Evolutionary conservation across 306 rosid species (phyloP).

Genomic region (Prunus persica): Prunus_persica_NCBIv2 NC_034011.1:25613001-25613500

Average conservation of each 20-base stretch:
- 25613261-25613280: background rate
- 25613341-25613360: background rate
- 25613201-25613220: background rate
- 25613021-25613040: conserved; percentile 13
- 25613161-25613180: background rate
- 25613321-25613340: background rate
- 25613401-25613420: background rate
- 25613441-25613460: background rate
- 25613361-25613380: background rate
- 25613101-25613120: conserved; percentile 3
- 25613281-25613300: background rate
- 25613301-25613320: background rate
- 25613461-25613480: background rate
- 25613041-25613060: conserved; percentile 19
- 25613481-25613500: background rate
- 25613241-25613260: background rate
- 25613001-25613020: conserved; percentile 29
- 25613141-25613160: background rate
- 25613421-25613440: background rate
- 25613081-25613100: conserved; percentile 17
- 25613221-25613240: background rate
- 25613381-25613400: background rate
- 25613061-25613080: conserved; percentile 10
- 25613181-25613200: background rate
- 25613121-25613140: background rate